These are phyloP conservation scores for Fusarium metavorans DNA, from an alignment of 2,329 filamentous ascomycete species.

Conservation along the genomic window DNA sequence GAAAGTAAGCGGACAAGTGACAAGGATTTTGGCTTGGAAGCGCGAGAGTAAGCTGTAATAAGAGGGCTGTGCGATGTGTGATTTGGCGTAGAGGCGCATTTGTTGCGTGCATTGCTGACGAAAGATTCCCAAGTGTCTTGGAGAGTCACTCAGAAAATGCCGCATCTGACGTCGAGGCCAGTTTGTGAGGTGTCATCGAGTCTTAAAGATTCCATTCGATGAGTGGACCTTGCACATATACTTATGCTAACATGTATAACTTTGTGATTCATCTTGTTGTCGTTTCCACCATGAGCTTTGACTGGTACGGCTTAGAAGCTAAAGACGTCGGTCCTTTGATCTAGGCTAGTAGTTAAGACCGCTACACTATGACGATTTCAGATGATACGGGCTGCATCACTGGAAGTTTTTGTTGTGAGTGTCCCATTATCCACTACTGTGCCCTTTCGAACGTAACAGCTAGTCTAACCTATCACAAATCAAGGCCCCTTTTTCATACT, in stretches of 20 bases:
- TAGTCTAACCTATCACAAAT: neutral
- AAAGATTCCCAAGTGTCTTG: neutral
- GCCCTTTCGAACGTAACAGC: neutral
- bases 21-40: neutral
- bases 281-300: neutral
- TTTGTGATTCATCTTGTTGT: neutral
- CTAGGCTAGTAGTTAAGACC: neutral
- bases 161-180: neutral
- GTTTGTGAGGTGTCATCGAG: neutral
- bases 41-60: neutral
- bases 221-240: neutral
- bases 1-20: neutral
- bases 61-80: neutral
- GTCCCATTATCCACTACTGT: neutral
- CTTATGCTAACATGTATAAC: neutral
- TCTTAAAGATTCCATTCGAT: neutral
- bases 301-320: neutral
- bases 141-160: neutral
- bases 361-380: too few relatives aligned
- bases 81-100: neutral
- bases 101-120: neutral
- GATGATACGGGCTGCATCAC: neutral
- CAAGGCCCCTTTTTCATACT: neutral
- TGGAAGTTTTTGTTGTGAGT: neutral
- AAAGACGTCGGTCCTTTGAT: neutral